Base-by-base conservation (phyloP, 2,329 filamentous ascomycete genomes). In the Fusarium anguioides region DNA sequence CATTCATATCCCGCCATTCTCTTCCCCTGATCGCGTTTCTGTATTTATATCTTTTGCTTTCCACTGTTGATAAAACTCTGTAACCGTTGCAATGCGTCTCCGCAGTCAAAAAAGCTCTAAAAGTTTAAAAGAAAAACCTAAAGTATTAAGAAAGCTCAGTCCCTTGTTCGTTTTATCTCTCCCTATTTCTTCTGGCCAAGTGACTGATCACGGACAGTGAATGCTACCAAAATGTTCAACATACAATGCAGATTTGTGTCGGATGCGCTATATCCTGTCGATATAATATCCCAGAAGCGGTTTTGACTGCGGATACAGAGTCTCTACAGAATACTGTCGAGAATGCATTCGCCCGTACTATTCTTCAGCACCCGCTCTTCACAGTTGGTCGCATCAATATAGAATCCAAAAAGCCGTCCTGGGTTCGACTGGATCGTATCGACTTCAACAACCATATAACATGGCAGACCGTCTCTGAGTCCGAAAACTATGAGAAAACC, bases 211-310 rank as follows among this genome's bases (percentile, higher is more conserved):
- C 2, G 18, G 3, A 6, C 11, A 66, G 57, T 4, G 63, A 67
- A 21, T 6, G 33, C 3, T 33, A 42, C 8, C 51, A 66, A n/a
- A 41, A 42, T 0, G 50, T 51, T 5, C 24, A 24, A 3, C 64
- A 66, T 48, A n/a, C 29, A 4, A 8, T 66, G 5, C 36, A 21
- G 0, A 6, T 53, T 3, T 63, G 59, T 10, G 12, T 49, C 0
- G 62, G 64, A 6, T 67, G 62, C 18, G 64, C 40, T 1, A 15
- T 67, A 36, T 53, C 57, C 3, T 67, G 63, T 11, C 57, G 64
- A 2, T 67, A 66, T 21, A 15, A 15, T 2, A 12, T 66, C 8
- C 48, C 44, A 0, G 23, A 44, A 12, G 4, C 18, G 8, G 10
- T 53, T 1, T 21, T 15, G 6, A 6, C 15, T 4, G 37, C 51